Base-by-base conservation (phyloP, 345 rosid genomes). In the Limnanthes douglasii region DNA sequence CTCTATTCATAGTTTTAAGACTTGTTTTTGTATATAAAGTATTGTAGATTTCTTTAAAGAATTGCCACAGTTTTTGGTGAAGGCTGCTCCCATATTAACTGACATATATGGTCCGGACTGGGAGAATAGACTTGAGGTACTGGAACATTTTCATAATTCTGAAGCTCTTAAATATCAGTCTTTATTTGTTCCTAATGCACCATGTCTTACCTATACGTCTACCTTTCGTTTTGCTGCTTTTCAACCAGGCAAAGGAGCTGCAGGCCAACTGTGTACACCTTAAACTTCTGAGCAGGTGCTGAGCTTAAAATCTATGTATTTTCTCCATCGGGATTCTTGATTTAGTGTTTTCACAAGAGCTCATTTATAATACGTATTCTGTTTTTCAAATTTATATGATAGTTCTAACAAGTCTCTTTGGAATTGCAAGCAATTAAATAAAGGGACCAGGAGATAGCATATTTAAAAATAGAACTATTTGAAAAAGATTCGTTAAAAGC, bases 51-150 rank as follows among this genome's bases (percentile, higher is more conserved):
- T 88, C 50, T 84, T 88, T 44, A 79, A 62, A 50, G 95, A 88
- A 66, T 61, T 80, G 21, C 95, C 93, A 53, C 97, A 83, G 45
- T 83, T 73, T 76, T 57, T 74, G 45, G 66, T 74, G 41, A 88
- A 88, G 68, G 76, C 90, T 34, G 82, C 76, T 59, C 66, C 92
- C 45, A 54, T 77, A 5, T 50, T 88, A 31, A 46, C 73, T 49
- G 59, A 60, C 24, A 43, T 60, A 19, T 70, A 79, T 50, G 95
- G 97, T 29, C 53, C 66, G 30, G 93, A 77, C 48, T 88, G 97
- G 94, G 81, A 79, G 65, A 70, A 34, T 47, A 74, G 59, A 48
- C 92, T 88, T n/a, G 84, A 88, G 95, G 97, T 88, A 68, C 34
- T 56, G 9, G n/a, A n/a, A n/a, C n/a, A n/a, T n/a, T n/a, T n/a